These are phyloP conservation scores for Kodamaea plutei DNA, from an alignment of 1,139 yeast species.

Conservation along the genomic window DNA sequence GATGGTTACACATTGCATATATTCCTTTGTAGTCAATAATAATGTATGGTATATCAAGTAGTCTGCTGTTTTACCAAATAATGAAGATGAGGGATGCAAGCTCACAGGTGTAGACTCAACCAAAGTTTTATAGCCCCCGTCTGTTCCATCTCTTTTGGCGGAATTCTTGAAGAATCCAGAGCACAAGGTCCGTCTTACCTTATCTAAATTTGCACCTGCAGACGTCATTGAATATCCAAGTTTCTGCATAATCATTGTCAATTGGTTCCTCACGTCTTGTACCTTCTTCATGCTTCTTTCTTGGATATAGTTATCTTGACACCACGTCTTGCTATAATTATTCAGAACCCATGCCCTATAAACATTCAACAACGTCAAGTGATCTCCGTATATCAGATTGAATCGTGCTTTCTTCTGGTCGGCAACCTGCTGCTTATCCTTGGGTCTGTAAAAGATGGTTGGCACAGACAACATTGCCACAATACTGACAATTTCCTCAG, in stretches of 20 bases:
- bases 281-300: constrained; percentile 77
- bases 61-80: constrained; percentile 70
- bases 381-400: constrained; percentile 81
- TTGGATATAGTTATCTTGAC: constrained; percentile 75
- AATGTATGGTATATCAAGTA: constrained; percentile 83
- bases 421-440: constrained; percentile 68
- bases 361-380: constrained; percentile 76
- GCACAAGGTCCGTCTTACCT: constrained; percentile 69
- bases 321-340: constrained; percentile 68
- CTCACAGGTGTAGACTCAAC: constrained; percentile 74
- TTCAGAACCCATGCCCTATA: constrained; percentile 72
- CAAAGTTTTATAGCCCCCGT: constrained; percentile 71
- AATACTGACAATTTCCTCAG: constrained; percentile 79
- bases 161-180: constrained; percentile 86
- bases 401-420: constrained; percentile 75
- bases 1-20: constrained; percentile 82
- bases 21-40: constrained; percentile 78
- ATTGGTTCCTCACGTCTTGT: constrained; percentile 71
- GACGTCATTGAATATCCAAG: constrained; percentile 48
- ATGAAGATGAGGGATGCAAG: constrained; percentile 84
- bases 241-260: constrained; percentile 57
- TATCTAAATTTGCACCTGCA: constrained; percentile 62
- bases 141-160: constrained; percentile 69
- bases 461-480: constrained; percentile 93
- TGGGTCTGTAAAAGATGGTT: constrained; percentile 79